Evolutionary conservation across 202 grass and related monocot genomes (phyloP).

Genomic region (Cymbopogon flexuosus): DNA sequence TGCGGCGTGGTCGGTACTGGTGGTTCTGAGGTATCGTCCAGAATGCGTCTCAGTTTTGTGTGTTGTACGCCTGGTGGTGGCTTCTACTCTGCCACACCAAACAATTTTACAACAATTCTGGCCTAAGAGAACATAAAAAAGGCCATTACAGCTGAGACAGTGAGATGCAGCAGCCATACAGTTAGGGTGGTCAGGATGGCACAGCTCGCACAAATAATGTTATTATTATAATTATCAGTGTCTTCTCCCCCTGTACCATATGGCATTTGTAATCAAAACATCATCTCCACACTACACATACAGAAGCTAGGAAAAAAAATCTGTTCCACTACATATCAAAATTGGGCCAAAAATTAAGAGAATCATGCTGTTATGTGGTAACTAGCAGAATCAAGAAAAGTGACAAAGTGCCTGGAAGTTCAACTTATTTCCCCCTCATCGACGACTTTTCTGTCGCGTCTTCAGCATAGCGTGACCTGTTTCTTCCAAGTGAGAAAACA

Average conservation of each 20-base stretch:
- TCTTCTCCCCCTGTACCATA: slow-evolving; percentile 8
- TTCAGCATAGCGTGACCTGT: slow-evolving; percentile 75
- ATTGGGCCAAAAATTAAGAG: slow-evolving; percentile 10
- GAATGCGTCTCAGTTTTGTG: no score
- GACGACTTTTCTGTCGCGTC: slow-evolving; percentile 22
- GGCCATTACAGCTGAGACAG: not conserved
- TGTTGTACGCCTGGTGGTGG: no score
- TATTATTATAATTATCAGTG: not conserved
- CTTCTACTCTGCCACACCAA: not conserved
- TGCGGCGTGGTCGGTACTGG: no score
- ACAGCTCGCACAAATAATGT: not conserved
- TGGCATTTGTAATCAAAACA: slow-evolving; percentile 4
- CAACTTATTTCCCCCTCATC: not conserved
- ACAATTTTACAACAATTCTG: not conserved
- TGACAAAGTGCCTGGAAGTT: not conserved
- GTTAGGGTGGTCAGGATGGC: not conserved
- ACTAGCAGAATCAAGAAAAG: not conserved
- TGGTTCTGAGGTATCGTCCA: no score
- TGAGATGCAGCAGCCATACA: not conserved
- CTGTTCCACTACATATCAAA: slow-evolving; percentile 14
- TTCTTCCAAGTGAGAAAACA: slow-evolving; percentile 84
- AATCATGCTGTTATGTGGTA: slow-evolving; percentile 6
- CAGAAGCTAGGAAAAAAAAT: not conserved
- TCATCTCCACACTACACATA: not conserved
- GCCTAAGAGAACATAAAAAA: not conserved